phyloP scores from a whole-genome alignment of 805 yeast species.

The Lipomyces sp. region DNA sequence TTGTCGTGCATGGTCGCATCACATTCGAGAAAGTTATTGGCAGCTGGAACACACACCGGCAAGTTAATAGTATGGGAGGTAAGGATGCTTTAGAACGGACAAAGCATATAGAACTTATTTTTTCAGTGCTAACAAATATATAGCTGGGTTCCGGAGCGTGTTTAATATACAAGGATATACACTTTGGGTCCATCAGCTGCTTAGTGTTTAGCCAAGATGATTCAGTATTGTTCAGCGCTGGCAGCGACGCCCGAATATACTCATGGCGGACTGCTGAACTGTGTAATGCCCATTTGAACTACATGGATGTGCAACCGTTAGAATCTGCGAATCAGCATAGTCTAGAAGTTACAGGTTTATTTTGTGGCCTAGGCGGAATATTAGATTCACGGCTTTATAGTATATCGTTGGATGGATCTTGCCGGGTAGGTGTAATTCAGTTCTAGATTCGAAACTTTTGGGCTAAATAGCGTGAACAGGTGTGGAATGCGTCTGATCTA shows the following conservation, averaged over 20 bases:
- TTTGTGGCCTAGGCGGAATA: conserved; percentile 56
- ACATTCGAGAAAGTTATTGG: conserved; percentile 53
- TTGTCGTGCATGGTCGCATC: conserved; percentile 60
- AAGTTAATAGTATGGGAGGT: conserved; percentile 81
- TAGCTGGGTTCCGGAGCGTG: conserved; percentile 69
- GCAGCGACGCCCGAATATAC: conserved; percentile 77
- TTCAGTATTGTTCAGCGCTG: conserved; percentile 71
- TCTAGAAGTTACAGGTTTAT: conserved; percentile 56
- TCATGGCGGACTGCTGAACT: conserved; percentile 75
- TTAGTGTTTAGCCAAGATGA: conserved; percentile 67
- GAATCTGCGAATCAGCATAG: conserved; percentile 47
- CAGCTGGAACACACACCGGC: conserved; percentile 78
- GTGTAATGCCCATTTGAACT: conserved; percentile 47
- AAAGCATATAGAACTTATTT: background rate
- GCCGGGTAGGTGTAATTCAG: conserved; percentile 47
- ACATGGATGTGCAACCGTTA: conserved; percentile 41
- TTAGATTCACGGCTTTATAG: conserved; percentile 70
- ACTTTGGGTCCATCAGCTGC: conserved; percentile 74
- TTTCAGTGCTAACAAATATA: background rate
- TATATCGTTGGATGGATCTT: conserved; percentile 62
- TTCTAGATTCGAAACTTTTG: background rate
- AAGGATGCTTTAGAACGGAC: background rate
- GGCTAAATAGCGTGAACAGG: conserved; percentile 50
- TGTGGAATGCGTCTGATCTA: conserved; percentile 60
- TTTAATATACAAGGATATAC: conserved; percentile 74